Conservation (phyloP, 768 basidiomycete species). For the Tubosaeta sp. region DNA sequence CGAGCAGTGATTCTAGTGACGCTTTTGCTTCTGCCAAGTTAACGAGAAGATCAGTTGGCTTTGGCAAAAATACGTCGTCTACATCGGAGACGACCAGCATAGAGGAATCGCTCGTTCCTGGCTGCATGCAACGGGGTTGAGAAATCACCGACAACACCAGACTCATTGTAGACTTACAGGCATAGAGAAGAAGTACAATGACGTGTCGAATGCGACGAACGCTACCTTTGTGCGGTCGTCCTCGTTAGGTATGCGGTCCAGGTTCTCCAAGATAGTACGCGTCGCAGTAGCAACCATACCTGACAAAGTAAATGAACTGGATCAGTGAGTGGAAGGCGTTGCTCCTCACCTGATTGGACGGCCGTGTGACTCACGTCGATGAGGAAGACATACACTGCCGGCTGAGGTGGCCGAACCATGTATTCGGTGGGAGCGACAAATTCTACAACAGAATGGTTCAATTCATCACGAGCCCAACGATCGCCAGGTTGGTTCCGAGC, state of each 20-base stretch:
- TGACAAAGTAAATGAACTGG: conserved; percentile 21
- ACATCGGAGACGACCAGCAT: conserved; percentile 98
- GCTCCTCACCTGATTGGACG: conserved; percentile 73
- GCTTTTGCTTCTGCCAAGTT: conserved; percentile 84
- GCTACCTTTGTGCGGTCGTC: conserved; percentile 90
- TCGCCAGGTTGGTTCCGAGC: conserved; percentile 90
- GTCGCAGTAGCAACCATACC: conserved; percentile 99
- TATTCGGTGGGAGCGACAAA: conserved; percentile 98
- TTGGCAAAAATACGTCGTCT: conserved; percentile 96
- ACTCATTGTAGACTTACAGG: conserved; percentile 44
- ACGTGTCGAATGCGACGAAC: conserved; percentile 87
- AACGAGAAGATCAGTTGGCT: conserved; percentile 93
- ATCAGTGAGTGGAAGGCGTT: neutral
- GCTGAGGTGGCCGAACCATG: conserved; percentile 98
- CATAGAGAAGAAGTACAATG: conserved; percentile 96
- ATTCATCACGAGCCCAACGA: conserved; percentile 88
- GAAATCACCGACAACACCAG: neutral
- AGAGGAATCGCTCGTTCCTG: conserved; percentile 70
- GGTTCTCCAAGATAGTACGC: conserved; percentile 89
- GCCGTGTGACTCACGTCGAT: conserved; percentile 95
- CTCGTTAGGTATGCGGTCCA: conserved; percentile 94
- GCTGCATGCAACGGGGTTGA: conserved; percentile 32
- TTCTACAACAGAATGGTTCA: conserved; percentile 93
- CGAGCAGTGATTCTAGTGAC: conserved; percentile 76
- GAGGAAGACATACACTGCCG: conserved; percentile 94